A percentile compares a stretch with the other conserved stretches of the same genome.
These are phyloP conservation scores for Pisolithus microcarpus DNA, from an alignment of 768 basidiomycete species.

Conservation along the genomic window DNA sequence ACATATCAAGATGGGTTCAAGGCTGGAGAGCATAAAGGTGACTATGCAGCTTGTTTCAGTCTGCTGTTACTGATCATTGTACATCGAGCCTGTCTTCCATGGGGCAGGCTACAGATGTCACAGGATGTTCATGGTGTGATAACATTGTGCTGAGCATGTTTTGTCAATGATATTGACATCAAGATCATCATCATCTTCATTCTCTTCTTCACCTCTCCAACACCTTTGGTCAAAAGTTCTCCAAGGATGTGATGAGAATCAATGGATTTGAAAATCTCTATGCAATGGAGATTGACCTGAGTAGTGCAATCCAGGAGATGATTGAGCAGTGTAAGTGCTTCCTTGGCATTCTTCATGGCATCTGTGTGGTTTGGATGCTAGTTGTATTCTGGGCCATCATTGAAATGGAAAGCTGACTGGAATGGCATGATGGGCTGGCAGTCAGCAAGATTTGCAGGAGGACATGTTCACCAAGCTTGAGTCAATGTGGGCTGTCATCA, in stretches of 20 bases:
- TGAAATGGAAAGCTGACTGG: constrained; percentile 79
- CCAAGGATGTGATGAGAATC: constrained; percentile 96
- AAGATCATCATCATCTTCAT: too few species aligned
- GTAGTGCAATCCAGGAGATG: constrained; percentile 97
- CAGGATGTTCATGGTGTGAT: too few species aligned
- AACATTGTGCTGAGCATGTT: too few species aligned
- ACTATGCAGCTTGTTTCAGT: too few species aligned
- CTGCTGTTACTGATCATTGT: too few species aligned
- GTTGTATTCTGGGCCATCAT: too few species aligned
- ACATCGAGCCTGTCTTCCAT: too few species aligned
- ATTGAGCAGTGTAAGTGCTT: constrained; percentile 78
- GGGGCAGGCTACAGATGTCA: too few species aligned
- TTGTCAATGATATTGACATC: too few species aligned
- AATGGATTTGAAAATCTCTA: constrained; percentile 95
- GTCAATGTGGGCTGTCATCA: constrained; percentile 93
- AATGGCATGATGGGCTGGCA: constrained; percentile 96
- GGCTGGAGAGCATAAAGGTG: too few species aligned
- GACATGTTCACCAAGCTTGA: constrained; percentile 99
- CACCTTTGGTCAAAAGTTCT: constrained; percentile 98
- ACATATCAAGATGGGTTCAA: too few species aligned
- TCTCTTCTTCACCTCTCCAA: constrained; percentile 97
- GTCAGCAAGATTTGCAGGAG: constrained; percentile 81
- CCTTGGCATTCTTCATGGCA: not conserved
- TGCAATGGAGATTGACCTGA: constrained; percentile 99
- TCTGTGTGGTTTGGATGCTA: not conserved